Evolutionary conservation across 1,139 yeast genomes (phyloP).

Genomic region (Blastobotrys buckinghamii): DNA sequence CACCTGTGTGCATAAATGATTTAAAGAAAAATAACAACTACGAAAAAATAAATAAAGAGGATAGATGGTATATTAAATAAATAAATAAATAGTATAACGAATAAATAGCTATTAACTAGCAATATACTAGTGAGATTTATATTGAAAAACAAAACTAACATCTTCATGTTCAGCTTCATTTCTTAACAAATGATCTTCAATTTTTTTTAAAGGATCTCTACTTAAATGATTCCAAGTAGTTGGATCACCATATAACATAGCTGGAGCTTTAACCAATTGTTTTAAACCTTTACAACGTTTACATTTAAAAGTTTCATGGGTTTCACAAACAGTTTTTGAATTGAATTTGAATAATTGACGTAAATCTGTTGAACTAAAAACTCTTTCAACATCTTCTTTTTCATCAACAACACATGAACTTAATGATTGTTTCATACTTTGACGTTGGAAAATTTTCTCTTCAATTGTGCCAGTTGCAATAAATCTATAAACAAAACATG

Average conservation of each 20-base stretch:
- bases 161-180: slow-evolving; percentile 67
- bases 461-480: slow-evolving; percentile 94
- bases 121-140: slow-evolving; percentile 60
- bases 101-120: background rate
- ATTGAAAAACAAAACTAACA: slow-evolving; percentile 86
- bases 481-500: slow-evolving; percentile 89
- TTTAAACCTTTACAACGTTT: slow-evolving; percentile 61
- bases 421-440: slow-evolving; percentile 88
- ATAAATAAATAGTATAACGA: background rate
- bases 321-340: slow-evolving; percentile 69
- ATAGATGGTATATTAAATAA: background rate
- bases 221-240: slow-evolving; percentile 95
- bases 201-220: slow-evolving; percentile 50
- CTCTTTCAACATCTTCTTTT: slow-evolving; percentile 88
- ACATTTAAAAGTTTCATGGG: slow-evolving; percentile 90
- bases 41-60: background rate
- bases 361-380: slow-evolving; percentile 77
- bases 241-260: slow-evolving; percentile 96
- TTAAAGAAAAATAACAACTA: no score
- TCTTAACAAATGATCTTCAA: slow-evolving; percentile 70
- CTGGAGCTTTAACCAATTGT: slow-evolving; percentile 64
- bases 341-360: slow-evolving; percentile 70
- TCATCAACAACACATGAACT: slow-evolving; percentile 97
- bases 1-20: no score
- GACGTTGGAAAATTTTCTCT: slow-evolving; percentile 93